These are phyloP conservation scores for Blastobotrys muscicola DNA, from an alignment of 805 yeast genomes.

Conservation along the genomic window DNA sequence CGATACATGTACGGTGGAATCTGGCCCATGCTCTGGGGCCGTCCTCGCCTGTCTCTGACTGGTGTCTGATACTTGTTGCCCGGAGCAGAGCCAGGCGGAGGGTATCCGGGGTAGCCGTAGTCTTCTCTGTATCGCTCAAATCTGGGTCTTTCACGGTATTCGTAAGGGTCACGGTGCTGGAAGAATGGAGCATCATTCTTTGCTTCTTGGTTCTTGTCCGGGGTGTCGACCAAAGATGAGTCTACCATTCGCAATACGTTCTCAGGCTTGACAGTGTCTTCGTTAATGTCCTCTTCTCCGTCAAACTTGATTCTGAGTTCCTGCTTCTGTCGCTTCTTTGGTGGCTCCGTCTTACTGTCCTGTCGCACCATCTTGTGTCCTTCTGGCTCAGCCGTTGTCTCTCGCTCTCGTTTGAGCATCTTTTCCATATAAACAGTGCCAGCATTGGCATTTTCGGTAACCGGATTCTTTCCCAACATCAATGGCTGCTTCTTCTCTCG, in stretches of 20 bases:
- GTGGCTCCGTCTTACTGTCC: too few relatives aligned
- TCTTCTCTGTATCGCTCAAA: too few relatives aligned
- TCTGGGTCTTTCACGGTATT: too few relatives aligned
- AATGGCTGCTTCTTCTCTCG: constrained; percentile 1
- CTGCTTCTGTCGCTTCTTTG: constrained; percentile 11
- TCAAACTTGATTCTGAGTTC: constrained; percentile 13
- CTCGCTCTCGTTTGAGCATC: constrained; percentile 13
- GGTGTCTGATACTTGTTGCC: too few relatives aligned
- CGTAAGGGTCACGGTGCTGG: too few relatives aligned
- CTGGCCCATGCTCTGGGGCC: background rate
- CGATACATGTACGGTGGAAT: background rate
- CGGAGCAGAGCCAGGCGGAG: too few relatives aligned
- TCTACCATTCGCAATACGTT: constrained; percentile 30
- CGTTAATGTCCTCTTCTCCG: constrained; percentile 16
- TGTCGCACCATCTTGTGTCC: constrained; percentile 10
- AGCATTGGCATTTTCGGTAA: constrained; percentile 9
- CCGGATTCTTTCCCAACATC: constrained; percentile 9
- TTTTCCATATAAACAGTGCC: constrained; percentile 5
- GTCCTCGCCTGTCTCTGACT: too few relatives aligned
- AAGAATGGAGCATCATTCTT: too few relatives aligned
- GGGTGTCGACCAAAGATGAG: constrained; percentile 28
- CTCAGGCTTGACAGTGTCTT: constrained; percentile 23
- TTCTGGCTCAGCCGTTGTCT: constrained; percentile 8
- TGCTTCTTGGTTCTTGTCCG: constrained; percentile 14
- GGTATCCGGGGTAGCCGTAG: too few relatives aligned